Base-by-base conservation (phyloP, 164 flowering plant species). In the Protea cynaroides region DNA sequence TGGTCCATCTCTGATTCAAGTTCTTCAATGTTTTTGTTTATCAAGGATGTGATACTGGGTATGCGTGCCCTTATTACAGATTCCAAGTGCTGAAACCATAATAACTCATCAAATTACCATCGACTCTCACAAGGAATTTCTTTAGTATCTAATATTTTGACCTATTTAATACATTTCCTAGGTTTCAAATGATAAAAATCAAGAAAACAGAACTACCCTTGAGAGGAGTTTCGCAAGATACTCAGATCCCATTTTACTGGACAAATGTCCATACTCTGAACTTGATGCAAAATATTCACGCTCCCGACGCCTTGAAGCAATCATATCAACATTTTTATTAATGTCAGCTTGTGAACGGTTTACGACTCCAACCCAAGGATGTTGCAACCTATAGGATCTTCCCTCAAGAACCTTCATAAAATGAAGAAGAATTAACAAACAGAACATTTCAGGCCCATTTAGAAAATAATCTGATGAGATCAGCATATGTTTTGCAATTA, bases 321-420 rank as follows among this genome's bases (percentile, higher is more conserved):
- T 83, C 89, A 89, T 87, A 71, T 89, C 91, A 51, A 83, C 83
- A 66, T 83, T 84, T 80, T 73, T 87, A 72, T 86, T 89, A 51
- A 87, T 87, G 66, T 89, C 96, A 66, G 89, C 90, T 72, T 87
- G 96, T 53, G 96, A 87, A 51, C 91, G 86, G 63, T 89, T 89
- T 25, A 89, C 96, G 55, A 88, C 76, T 67, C 96, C 96, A 65
- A 89, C 93, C 96, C 96, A 89, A 25, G 91, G 96, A 69, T 86
- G 88, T 70, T 87, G 96, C 73, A 89, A 68, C 66, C 86, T 77
- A 62, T 87, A 89, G 44, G 91, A 56, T 75, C 90, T 80, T 68
- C 96, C 96, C 77, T 89, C 96, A 57, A 89, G 76, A 75, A 89
- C 91, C 95, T 88, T 62, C 46, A 65, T 54, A 21, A 57, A 64